Evolutionary conservation across 331 rosid genomes (phyloP), one percentile per base, ranked within the genome.

Genomic region (Arachis monticola): DNA sequence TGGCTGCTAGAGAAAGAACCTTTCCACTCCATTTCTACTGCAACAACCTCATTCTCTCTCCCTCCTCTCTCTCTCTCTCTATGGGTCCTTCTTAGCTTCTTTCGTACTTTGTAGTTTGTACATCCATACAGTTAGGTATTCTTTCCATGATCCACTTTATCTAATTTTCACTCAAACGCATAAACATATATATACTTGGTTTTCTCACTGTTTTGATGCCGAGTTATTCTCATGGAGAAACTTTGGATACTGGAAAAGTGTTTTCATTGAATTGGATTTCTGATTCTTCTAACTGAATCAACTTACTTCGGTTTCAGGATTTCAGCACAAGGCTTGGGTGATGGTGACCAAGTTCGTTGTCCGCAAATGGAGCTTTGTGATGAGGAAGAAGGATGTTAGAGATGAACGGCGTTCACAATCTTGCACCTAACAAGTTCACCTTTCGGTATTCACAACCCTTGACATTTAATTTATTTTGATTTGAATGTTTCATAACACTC

Each of bases 231-330:
- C 3, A 35, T 4, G 11, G 53, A 8, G 6, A 12, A 35, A 8
- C 10, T 40, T 64, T 64, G 48, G 10, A 40, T 44, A 57, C 7
- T 35, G 42, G 42, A 6, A 7, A 30, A 10, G 3, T 47, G 27
- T 48, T 48, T 2, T 38, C 30, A 35, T 60, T 73, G 38, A 6
- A 60, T 51, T 40, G 31, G 9, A 51, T 5, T 8, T 44, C 5
- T 6, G 48, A 8, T 44, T 44, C 58, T 53, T 69, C 50, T 69
- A 12, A 31, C 40, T 68, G 56, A 50, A 47, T 60, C 10, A 50
- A 47, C 51, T 69, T 5, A 50, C 10, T 70, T 70, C 62, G 31
- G 9, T 63, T 78, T 78, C 74, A 71, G 60, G 38, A 5, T 45
- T 71, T 78, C 74, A 56, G 60, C 48, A 6, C 60, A 30, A 62